Conservation (phyloP, 2,329 filamentous ascomycete species). For the Cytospora leucostoma region DNA sequence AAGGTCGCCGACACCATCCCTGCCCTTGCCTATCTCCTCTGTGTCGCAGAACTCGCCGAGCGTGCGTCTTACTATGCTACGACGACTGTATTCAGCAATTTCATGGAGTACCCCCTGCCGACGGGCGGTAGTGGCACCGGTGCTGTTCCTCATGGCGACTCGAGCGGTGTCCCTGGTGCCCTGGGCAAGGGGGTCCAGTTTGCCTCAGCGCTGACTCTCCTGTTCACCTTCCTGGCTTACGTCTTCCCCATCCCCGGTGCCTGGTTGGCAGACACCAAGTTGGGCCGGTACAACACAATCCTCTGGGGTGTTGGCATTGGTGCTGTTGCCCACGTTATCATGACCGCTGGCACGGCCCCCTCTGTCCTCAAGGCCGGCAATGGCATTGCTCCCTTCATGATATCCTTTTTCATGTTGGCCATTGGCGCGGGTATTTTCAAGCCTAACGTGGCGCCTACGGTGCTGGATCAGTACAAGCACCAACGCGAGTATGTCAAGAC, state of each 20-base stretch:
- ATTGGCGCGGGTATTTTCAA: slow-evolving; percentile 73
- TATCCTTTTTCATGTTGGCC: slow-evolving; percentile 66
- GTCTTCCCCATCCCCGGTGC: slow-evolving; percentile 52
- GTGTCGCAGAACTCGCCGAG: slow-evolving; percentile 53
- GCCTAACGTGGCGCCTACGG: slow-evolving; percentile 52
- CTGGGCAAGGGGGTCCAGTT: slow-evolving; percentile 52
- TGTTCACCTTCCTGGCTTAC: slow-evolving; percentile 52
- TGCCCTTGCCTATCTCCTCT: slow-evolving; percentile 47
- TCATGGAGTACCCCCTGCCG: slow-evolving; percentile 55
- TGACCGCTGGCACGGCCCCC: slow-evolving; percentile 65
- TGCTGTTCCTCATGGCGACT: slow-evolving; percentile 37
- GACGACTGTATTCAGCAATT: slow-evolving; percentile 55
- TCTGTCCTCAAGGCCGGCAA: slow-evolving; percentile 53
- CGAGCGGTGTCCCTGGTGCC: slow-evolving; percentile 49
- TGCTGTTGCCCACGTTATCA: slow-evolving; percentile 63
- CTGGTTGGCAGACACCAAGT: slow-evolving; percentile 63
- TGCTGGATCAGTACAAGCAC: slow-evolving; percentile 48
- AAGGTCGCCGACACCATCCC: slow-evolving; percentile 49
- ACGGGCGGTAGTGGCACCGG: slow-evolving; percentile 39
- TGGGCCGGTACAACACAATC: slow-evolving; percentile 69
- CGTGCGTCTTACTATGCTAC: slow-evolving; percentile 56
- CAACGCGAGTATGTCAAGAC: slow-evolving; percentile 44
- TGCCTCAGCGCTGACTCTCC: slow-evolving; percentile 47
- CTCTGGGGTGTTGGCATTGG: slow-evolving; percentile 55
- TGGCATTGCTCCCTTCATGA: slow-evolving; percentile 60